These are phyloP conservation scores for Chalciporus piperatus DNA, from an alignment of 768 basidiomycete genomes.

Conservation along the genomic window DNA sequence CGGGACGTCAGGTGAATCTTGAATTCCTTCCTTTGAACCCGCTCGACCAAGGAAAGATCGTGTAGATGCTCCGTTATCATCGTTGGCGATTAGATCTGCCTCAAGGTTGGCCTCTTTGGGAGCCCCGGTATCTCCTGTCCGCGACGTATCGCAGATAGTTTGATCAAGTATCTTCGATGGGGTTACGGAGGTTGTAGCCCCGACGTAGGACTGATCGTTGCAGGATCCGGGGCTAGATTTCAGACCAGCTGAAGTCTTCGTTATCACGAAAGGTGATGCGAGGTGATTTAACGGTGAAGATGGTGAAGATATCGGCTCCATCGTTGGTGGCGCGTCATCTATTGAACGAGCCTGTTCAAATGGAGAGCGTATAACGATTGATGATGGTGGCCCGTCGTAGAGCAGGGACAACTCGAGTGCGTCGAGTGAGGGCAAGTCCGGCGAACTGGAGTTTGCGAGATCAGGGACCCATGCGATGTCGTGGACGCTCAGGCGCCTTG, in stretches of 20 bases:
- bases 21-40: neutral
- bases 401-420: slow-evolving; percentile 10
- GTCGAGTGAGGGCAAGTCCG: slow-evolving; percentile 13
- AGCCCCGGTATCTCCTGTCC: neutral
- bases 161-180: neutral
- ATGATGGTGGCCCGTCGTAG: slow-evolving; percentile 16
- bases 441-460: neutral
- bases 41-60: slow-evolving; percentile 1
- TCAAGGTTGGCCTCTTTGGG: slow-evolving; percentile 1
- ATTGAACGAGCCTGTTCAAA: slow-evolving; percentile 3
- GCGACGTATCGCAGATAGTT: neutral
- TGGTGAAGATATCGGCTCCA: neutral
- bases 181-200: neutral
- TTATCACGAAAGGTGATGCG: slow-evolving; percentile 15
- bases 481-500: neutral
- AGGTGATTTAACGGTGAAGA: slow-evolving; percentile 8
- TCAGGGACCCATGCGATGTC: slow-evolving; percentile 1
- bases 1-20: neutral
- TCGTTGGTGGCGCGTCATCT: neutral
- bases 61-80: slow-evolving; percentile 1
- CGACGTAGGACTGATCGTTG: neutral
- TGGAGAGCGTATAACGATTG: slow-evolving; percentile 23
- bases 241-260: slow-evolving; percentile 1
- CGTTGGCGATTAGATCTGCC: neutral
- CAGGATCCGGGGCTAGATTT: slow-evolving; percentile 1